phyloP scores from a whole-genome alignment of 129 eudicot species.

The Flaveria bidentis region DNA sequence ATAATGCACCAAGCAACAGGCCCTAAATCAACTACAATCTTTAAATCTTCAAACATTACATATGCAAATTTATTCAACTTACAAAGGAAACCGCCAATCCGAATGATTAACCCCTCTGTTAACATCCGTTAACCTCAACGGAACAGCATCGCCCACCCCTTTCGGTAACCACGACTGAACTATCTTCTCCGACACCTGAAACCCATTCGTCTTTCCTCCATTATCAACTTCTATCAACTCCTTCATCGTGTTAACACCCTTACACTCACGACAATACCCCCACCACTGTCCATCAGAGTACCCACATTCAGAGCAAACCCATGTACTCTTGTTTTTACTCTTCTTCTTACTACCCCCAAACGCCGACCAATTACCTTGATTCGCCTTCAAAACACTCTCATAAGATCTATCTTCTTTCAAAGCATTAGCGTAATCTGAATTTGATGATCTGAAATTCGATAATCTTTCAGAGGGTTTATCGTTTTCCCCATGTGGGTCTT shows the following conservation, averaged over 20 bases:
- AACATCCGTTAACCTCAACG: slow-evolving; percentile 72
- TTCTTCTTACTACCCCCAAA: slow-evolving; percentile 42
- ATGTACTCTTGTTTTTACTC: slow-evolving; percentile 45
- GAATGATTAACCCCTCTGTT: slow-evolving; percentile 51
- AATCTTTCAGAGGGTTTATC: background rate
- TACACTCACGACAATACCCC: slow-evolving; percentile 73
- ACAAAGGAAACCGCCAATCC: slow-evolving; percentile 81
- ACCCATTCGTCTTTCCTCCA: slow-evolving; percentile 49
- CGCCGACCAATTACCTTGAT: slow-evolving; percentile 10
- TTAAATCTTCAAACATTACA: background rate
- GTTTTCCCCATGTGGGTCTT: background rate
- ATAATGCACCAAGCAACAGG: too few species aligned
- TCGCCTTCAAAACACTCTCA: slow-evolving; percentile 30
- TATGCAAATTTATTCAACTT: slow-evolving; percentile 27
- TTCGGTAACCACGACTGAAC: slow-evolving; percentile 64
- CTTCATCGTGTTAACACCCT: slow-evolving; percentile 50
- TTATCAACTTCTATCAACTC: slow-evolving; percentile 38
- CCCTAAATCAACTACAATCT: background rate
- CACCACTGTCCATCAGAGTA: slow-evolving; percentile 89
- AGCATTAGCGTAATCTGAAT: slow-evolving; percentile 28
- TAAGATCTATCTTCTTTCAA: slow-evolving; percentile 25
- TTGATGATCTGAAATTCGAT: background rate
- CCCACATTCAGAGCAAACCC: slow-evolving; percentile 82
- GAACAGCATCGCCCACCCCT: slow-evolving; percentile 39
- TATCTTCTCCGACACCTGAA: slow-evolving; percentile 55